These are phyloP conservation scores for Cercophora newfieldiana DNA, from an alignment of 495 filamentous ascomycete species.

Conservation along the genomic window DNA sequence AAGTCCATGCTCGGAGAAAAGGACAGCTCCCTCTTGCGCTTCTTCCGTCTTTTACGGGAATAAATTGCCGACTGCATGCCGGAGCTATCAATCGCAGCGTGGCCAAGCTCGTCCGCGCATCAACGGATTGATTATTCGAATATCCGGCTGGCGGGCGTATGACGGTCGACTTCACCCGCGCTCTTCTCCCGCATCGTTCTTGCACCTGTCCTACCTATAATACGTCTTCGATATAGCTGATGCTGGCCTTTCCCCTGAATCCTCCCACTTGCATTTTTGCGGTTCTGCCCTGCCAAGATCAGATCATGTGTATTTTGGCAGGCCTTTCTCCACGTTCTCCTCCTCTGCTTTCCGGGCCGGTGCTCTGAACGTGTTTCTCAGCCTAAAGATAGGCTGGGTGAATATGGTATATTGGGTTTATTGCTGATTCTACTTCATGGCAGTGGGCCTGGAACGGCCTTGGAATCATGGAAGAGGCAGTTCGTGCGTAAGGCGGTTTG, in stretches of 20 bases:
- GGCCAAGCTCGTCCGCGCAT: not conserved
- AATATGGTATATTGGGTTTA: slow-evolving; percentile 1
- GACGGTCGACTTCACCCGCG: slow-evolving; percentile 4
- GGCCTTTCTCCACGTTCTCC: not conserved
- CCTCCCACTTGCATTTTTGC: not conserved
- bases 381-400: slow-evolving; percentile 12
- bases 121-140: not conserved
- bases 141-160: not conserved
- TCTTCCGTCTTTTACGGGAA: not conserved
- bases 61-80: not conserved
- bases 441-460: not conserved
- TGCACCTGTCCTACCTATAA: not conserved
- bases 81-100: slow-evolving; percentile 6
- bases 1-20: not conserved
- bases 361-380: not conserved
- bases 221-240: not conserved
- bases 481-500: not conserved
- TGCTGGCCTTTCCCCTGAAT: not conserved
- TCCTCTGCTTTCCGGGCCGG: slow-evolving; percentile 4
- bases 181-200: slow-evolving; percentile 8
- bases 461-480: not conserved
- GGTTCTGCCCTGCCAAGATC: slow-evolving; percentile 5
- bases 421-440: not conserved
- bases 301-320: not conserved
- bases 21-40: not conserved